These are phyloP conservation scores for Pilaira anomala DNA, from an alignment of 192 early-diverging fungal genomes.

Conservation along the genomic window DNA sequence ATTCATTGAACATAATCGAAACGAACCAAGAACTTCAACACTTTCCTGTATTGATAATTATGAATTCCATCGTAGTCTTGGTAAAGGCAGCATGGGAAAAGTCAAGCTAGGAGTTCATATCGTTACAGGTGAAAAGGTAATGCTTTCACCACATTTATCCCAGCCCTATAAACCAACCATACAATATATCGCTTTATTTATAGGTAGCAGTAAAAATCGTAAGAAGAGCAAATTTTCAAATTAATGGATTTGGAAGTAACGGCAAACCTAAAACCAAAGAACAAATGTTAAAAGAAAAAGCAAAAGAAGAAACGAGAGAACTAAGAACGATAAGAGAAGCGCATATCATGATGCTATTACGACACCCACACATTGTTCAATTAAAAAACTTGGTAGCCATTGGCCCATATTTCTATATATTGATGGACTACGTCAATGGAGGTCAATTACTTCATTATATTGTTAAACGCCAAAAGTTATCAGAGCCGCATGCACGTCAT, in stretches of 20 bases:
- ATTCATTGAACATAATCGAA: not conserved
- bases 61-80: constrained; percentile 83
- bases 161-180: no score
- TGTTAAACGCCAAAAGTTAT: constrained; percentile 69
- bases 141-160: no score
- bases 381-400: constrained; percentile 65
- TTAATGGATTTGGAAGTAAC: not conserved
- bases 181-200: no score
- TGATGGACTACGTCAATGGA: constrained; percentile 78
- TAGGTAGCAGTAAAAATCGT: constrained; percentile 68
- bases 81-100: constrained; percentile 95
- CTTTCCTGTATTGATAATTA: constrained; percentile 58
- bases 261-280: constrained; percentile 13
- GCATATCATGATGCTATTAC: constrained; percentile 70
- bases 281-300: constrained; percentile 30
- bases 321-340: constrained; percentile 70
- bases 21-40: not conserved
- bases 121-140: constrained; percentile 79
- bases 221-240: constrained; percentile 24
- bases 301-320: constrained; percentile 49
- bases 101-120: constrained; percentile 88
- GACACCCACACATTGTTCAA: constrained; percentile 82
- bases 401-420: constrained; percentile 66
- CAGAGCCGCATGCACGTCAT: constrained; percentile 69
- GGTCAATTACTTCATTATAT: constrained; percentile 85